Conservation (phyloP, 2,329 filamentous ascomycete species). For the Cadophora gregata region DNA sequence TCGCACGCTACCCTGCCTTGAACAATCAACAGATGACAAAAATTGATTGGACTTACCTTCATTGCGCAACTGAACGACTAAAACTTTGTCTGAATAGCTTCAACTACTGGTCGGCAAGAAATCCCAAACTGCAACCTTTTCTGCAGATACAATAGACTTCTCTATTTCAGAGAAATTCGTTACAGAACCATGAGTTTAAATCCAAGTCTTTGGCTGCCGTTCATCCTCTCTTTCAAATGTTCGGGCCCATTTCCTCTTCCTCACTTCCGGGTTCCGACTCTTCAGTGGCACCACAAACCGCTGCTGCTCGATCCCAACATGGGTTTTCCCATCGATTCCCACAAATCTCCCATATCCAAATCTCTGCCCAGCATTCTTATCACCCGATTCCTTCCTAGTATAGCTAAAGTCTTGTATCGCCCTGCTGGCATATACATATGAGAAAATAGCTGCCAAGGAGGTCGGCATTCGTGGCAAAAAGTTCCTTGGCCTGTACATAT, state of each 20-base stretch:
- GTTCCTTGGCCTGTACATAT: slow-evolving; percentile 47
- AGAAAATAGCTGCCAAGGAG: slow-evolving; percentile 53
- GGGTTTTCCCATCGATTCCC: slow-evolving; percentile 52
- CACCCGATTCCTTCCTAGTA: not conserved
- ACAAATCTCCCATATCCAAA: slow-evolving; percentile 59
- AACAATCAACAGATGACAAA: too few relatives aligned
- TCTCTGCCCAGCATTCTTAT: slow-evolving; percentile 24
- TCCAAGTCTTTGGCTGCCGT: slow-evolving; percentile 31
- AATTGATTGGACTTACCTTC: too few relatives aligned
- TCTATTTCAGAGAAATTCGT: not conserved
- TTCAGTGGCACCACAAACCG: slow-evolving; percentile 49
- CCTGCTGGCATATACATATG: slow-evolving; percentile 54
- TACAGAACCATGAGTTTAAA: slow-evolving; percentile 7
- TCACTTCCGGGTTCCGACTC: slow-evolving; percentile 31
- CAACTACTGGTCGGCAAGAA: not conserved
- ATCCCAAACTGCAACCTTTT: not conserved
- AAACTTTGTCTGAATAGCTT: not conserved
- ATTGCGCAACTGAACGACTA: too few relatives aligned
- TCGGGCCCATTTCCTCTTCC: slow-evolving; percentile 19
- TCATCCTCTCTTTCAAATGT: slow-evolving; percentile 14
- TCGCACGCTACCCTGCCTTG: too few relatives aligned
- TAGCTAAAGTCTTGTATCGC: slow-evolving; percentile 47
- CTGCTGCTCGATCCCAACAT: slow-evolving; percentile 58
- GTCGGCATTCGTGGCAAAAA: slow-evolving; percentile 59
- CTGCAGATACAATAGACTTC: not conserved